These are phyloP conservation scores for Stemphylium beticola DNA, from an alignment of 2,329 filamentous ascomycete species.

Conservation along the genomic window DNA sequence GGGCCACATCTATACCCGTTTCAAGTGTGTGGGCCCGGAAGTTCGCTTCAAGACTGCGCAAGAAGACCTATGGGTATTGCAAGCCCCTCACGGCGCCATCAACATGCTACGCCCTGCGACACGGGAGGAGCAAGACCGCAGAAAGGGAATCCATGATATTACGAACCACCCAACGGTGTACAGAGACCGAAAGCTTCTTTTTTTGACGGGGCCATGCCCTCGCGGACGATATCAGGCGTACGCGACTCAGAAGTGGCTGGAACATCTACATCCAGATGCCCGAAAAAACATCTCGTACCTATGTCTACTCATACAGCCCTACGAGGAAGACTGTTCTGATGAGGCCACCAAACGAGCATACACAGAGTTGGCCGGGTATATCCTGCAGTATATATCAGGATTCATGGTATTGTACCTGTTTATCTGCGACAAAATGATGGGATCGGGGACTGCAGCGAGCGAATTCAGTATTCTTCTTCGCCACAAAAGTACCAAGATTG, in stretches of 20 bases:
- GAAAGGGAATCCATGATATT: conserved; percentile 29
- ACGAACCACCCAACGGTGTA: conserved; percentile 34
- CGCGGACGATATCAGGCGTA: conserved; percentile 44
- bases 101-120: conserved; percentile 41
- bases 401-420: conserved; percentile 27
- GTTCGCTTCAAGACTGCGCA: conserved; percentile 25
- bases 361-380: conserved; percentile 22
- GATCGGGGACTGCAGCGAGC: conserved; percentile 5
- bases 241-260: conserved; percentile 36
- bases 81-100: conserved; percentile 29
- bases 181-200: conserved; percentile 30
- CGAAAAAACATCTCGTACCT: conserved; percentile 27
- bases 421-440: conserved; percentile 22
- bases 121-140: conserved; percentile 19
- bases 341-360: conserved; percentile 22
- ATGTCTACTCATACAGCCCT: conserved; percentile 33
- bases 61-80: conserved; percentile 35
- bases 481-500: conserved; percentile 14
- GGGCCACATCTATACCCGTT: conserved; percentile 42
- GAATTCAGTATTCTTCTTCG: conserved; percentile 19
- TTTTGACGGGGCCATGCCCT: conserved; percentile 39
- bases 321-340: conserved; percentile 38
- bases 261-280: conserved; percentile 18
- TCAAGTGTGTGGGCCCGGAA: conserved; percentile 31
- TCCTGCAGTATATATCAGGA: conserved; percentile 17